These are phyloP conservation scores for Pythium brachiatum DNA, from an alignment of 352 stramenopile species.

Conservation along the genomic window DNA sequence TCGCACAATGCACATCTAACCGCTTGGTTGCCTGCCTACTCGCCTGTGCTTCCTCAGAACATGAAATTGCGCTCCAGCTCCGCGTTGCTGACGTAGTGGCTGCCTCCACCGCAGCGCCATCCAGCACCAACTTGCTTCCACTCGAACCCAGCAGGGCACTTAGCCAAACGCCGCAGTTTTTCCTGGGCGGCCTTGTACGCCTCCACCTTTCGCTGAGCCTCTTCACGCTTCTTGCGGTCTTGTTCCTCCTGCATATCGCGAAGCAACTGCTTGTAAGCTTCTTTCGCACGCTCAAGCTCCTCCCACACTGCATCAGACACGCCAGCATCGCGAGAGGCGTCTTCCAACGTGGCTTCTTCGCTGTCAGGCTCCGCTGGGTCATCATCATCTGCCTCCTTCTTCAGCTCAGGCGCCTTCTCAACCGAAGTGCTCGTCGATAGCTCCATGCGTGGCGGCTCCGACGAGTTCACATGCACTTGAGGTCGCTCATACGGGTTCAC, in stretches of 20 bases:
- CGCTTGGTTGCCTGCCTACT: too few species aligned
- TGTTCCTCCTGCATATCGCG: conserved; percentile 28
- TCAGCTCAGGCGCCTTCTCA: background rate
- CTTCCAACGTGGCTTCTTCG: conserved; percentile 14
- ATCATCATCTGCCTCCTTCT: background rate
- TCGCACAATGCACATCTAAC: too few species aligned
- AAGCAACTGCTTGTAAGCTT: conserved; percentile 44
- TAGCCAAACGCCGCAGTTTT: conserved; percentile 56
- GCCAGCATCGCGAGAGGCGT: conserved; percentile 35
- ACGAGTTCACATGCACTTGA: conserved; percentile 3
- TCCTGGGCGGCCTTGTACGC: conserved; percentile 34
- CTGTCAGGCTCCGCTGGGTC: conserved; percentile 27
- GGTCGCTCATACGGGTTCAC: background rate
- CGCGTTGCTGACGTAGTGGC: conserved; percentile 70
- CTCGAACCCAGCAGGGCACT: conserved; percentile 61
- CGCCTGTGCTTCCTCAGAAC: conserved; percentile 18
- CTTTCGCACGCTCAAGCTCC: conserved; percentile 61
- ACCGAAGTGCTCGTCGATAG: background rate
- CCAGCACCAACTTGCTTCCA: conserved; percentile 59
- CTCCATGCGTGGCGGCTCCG: conserved; percentile 8
- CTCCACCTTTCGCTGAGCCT: conserved; percentile 25
- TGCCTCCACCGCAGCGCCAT: conserved; percentile 80
- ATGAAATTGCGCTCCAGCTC: conserved; percentile 61
- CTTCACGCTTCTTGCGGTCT: conserved; percentile 32
- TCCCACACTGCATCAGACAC: conserved; percentile 69